These are phyloP conservation scores for Hippophae tibetana DNA, from an alignment of 306 rosid species.

Conservation along the genomic window DNA sequence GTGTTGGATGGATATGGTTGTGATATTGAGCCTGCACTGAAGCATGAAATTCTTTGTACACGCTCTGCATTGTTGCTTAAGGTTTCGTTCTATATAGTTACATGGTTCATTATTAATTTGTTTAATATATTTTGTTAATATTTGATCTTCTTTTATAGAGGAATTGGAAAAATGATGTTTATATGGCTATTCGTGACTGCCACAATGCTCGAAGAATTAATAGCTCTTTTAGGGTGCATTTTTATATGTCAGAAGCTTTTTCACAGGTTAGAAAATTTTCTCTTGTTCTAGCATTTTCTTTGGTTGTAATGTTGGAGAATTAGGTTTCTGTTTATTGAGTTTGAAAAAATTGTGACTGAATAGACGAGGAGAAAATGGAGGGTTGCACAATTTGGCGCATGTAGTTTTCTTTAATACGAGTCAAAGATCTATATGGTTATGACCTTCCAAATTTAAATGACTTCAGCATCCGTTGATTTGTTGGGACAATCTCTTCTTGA, in stretches of 20 bases:
- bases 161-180: constrained; percentile 93
- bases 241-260: constrained; percentile 74
- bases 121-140: constrained; percentile 6
- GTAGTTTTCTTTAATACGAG: too few species aligned
- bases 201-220: constrained; percentile 59
- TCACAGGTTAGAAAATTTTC: constrained; percentile 56
- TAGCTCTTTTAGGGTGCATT: constrained; percentile 49
- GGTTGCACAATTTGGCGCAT: too few species aligned
- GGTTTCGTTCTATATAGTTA: constrained; percentile 38
- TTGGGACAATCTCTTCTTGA: too few species aligned
- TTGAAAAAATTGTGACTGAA: not conserved
- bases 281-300: constrained; percentile 12
- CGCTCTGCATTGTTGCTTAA: constrained; percentile 75
- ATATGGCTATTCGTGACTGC: constrained; percentile 87
- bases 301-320: not conserved
- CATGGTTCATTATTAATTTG: constrained; percentile 15
- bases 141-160: constrained; percentile 37
- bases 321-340: not conserved
- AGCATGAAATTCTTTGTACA: constrained; percentile 58
- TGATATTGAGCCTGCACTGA: constrained; percentile 38
- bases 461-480: too few species aligned
- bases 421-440: too few species aligned
- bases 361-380: too few species aligned
- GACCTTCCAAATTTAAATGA: too few species aligned
- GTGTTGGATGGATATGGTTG: constrained; percentile 57